These are phyloP conservation scores for Euclidium syriacum DNA, from an alignment of 345 rosid species.

Conservation along the genomic window DNA sequence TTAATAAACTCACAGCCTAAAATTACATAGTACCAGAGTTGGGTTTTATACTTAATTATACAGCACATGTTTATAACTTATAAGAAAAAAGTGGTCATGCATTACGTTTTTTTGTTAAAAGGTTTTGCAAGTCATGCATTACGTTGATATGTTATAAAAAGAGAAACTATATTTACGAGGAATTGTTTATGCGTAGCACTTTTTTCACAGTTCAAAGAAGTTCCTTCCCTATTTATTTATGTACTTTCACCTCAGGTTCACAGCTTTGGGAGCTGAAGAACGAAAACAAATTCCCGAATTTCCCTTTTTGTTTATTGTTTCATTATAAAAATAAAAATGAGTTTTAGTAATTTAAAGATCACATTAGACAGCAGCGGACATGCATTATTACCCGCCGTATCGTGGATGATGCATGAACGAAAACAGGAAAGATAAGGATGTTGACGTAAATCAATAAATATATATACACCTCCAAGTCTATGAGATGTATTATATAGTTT, in stretches of 20 bases:
- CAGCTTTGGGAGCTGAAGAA: not conserved
- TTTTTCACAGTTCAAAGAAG: not conserved
- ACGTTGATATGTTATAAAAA: not conserved
- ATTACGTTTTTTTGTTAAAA: no score
- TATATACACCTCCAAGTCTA: conserved; percentile 3
- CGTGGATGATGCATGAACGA: conserved; percentile 13
- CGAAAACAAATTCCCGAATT: not conserved
- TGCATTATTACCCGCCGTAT: not conserved
- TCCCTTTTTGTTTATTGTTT: not conserved
- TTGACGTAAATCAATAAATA: conserved; percentile 7
- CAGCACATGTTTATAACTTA: not conserved
- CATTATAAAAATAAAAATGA: not conserved
- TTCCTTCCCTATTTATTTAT: not conserved
- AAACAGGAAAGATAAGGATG: conserved; percentile 14
- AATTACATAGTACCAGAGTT: not conserved
- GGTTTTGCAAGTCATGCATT: no score
- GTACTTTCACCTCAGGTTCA: not conserved
- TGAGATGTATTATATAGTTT: not conserved
- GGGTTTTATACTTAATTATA: not conserved
- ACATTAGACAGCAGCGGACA: not conserved
- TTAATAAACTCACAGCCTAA: not conserved
- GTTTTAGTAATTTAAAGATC: not conserved
- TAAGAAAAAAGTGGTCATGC: not conserved
- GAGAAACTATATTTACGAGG: not conserved
- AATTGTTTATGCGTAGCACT: not conserved